A percentile compares a stretch with the other conserved stretches of the same genome.
These are phyloP conservation scores for Leucogyrophana mollusca DNA, from an alignment of 768 basidiomycete species.

Conservation along the genomic window DNA sequence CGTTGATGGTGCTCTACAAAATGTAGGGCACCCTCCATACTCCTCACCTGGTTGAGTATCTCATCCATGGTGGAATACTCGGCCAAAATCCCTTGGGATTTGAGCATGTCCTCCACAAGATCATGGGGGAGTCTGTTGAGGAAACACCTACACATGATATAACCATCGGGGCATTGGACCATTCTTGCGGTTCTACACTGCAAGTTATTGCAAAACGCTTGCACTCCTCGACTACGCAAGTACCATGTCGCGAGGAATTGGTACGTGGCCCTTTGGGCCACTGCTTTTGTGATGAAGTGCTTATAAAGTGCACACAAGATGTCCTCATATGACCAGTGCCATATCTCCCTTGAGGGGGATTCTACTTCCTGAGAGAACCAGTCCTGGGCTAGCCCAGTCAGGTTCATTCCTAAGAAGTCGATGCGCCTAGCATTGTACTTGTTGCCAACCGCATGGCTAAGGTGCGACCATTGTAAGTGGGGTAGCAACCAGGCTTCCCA, in stretches of 20 bases:
- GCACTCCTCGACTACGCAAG: not conserved
- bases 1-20: too few relatives aligned
- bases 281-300: not conserved
- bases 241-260: not conserved
- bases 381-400: too few relatives aligned
- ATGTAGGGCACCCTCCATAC: too few relatives aligned
- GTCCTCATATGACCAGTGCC: not conserved
- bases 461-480: too few relatives aligned
- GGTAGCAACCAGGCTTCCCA: too few relatives aligned
- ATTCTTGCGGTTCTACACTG: not conserved
- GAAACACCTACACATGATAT: not conserved
- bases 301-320: not conserved
- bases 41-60: too few relatives aligned
- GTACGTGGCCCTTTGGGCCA: not conserved
- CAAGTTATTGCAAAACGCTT: constrained; percentile 2
- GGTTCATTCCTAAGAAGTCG: too few relatives aligned
- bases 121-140: not conserved
- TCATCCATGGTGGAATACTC: not conserved
- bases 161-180: constrained; percentile 1
- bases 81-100: not conserved
- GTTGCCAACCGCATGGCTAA: too few relatives aligned
- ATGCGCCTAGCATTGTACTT: too few relatives aligned
- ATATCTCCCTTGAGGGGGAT: too few relatives aligned
- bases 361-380: too few relatives aligned
- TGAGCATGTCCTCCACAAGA: not conserved